Evolutionary conservation across 257 asterid species (phyloP).

Genomic region (Solanum chiquidenum): DNA sequence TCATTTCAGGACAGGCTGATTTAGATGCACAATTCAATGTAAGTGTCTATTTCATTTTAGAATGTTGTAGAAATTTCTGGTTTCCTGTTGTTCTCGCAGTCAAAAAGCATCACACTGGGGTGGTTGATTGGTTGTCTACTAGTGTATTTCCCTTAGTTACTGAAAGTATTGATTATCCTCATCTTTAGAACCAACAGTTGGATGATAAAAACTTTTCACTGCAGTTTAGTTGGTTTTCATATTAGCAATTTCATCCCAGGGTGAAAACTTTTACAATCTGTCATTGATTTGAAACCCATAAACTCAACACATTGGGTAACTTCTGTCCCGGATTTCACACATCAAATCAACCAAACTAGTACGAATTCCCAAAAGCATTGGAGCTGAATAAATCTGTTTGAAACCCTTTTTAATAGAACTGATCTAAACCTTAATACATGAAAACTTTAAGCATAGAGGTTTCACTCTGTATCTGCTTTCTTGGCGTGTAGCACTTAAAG

Average conservation of each 20-base stretch:
- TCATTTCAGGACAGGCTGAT: slow-evolving; percentile 93
- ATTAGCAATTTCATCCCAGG: not conserved
- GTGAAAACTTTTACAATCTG: not conserved
- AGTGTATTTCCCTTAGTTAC: not conserved
- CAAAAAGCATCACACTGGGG: not conserved
- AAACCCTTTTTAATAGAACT: not conserved
- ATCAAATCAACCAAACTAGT: not conserved
- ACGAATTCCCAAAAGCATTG: not conserved
- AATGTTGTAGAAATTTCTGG: not conserved
- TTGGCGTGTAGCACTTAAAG: not conserved
- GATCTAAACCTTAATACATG: not conserved
- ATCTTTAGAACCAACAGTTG: not conserved
- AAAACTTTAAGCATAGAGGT: not conserved
- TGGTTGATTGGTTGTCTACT: not conserved
- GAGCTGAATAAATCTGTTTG: not conserved
- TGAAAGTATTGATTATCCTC: not conserved
- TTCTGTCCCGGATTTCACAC: not conserved
- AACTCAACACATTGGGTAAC: not conserved
- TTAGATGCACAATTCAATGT: slow-evolving; percentile 80
- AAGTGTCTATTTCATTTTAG: slow-evolving; percentile 14
- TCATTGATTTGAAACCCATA: not conserved
- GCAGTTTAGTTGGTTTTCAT: not conserved
- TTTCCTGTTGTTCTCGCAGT: not conserved
- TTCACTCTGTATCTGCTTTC: not conserved
- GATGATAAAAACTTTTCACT: not conserved